Evolutionary conservation across 2,329 filamentous ascomycete genomes (phyloP).

Genomic region (Waltergamsia citrina): DNA sequence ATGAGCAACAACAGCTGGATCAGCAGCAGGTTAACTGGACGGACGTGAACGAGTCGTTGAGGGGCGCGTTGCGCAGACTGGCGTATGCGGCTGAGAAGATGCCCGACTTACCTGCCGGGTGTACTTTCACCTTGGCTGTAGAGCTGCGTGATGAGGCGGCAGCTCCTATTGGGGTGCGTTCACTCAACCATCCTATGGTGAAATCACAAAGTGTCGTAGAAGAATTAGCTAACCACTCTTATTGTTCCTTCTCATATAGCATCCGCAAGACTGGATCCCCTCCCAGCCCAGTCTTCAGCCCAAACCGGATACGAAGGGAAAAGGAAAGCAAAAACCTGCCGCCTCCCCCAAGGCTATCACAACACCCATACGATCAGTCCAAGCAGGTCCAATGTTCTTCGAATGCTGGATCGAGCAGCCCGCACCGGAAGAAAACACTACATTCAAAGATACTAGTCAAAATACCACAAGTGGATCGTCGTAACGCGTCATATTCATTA

Average conservation of each 20-base stretch:
- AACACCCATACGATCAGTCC: constrained; percentile 42
- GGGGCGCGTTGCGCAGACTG: constrained; percentile 56
- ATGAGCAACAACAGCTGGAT: constrained; percentile 10
- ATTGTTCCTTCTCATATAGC: constrained; percentile 19
- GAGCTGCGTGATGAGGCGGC: constrained; percentile 55
- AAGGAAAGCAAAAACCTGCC: background rate
- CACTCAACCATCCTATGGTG: background rate
- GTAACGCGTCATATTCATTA: constrained; percentile 11
- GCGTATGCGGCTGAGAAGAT: constrained; percentile 50
- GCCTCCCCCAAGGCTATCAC: constrained; percentile 1
- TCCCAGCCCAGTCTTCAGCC: constrained; percentile 37
- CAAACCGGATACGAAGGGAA: constrained; percentile 1
- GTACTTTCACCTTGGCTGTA: constrained; percentile 68
- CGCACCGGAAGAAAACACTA: background rate
- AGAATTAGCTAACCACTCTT: background rate
- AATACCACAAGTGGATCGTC: constrained; percentile 9
- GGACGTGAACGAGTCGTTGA: constrained; percentile 64
- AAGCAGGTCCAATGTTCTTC: constrained; percentile 51
- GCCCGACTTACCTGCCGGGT: constrained; percentile 48
- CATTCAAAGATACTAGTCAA: background rate
- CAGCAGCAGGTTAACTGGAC: constrained; percentile 28
- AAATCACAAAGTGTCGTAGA: background rate
- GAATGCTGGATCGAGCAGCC: constrained; percentile 53
- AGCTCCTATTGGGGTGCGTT: constrained; percentile 47
- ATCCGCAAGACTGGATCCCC: constrained; percentile 53